A percentile compares a stretch with the other conserved stretches of the same genome.
Evolutionary conservation across 2,329 filamentous ascomycete genomes (phyloP).

Genomic region (Fusarium sp.): DNA sequence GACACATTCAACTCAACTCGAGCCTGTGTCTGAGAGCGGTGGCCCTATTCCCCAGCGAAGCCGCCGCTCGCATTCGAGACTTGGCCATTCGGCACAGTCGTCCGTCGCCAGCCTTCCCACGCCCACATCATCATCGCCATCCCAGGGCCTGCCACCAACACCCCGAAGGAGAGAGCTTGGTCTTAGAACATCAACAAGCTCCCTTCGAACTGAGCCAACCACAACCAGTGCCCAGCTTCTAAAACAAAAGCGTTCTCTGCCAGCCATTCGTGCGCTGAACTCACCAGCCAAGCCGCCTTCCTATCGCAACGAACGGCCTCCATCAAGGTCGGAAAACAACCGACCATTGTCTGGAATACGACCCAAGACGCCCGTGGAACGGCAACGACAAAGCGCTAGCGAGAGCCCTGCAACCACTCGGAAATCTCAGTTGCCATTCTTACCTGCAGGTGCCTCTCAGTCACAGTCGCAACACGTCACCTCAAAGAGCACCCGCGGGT

Average conservation of each 20-base stretch:
- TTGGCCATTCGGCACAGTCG: slow-evolving; percentile 79
- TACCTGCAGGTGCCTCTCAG: slow-evolving; percentile 82
- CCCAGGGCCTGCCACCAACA: slow-evolving; percentile 69
- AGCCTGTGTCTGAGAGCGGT: slow-evolving; percentile 92
- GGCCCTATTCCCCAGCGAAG: slow-evolving; percentile 75
- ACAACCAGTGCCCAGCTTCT: slow-evolving; percentile 77
- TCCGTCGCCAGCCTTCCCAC: slow-evolving; percentile 77
- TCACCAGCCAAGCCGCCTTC: slow-evolving; percentile 66
- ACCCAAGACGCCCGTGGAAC: slow-evolving; percentile 81
- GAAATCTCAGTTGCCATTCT: slow-evolving; percentile 79
- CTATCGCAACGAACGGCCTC: slow-evolving; percentile 70
- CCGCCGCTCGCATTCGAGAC: slow-evolving; percentile 75
- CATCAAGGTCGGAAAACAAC: slow-evolving; percentile 69
- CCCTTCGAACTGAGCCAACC: slow-evolving; percentile 72
- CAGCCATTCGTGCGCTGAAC: slow-evolving; percentile 69
- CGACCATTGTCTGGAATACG: slow-evolving; percentile 69
- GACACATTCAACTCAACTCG: slow-evolving; percentile 80
- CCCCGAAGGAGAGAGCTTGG: slow-evolving; percentile 74
- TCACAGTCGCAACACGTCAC: slow-evolving; percentile 84
- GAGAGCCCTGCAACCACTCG: slow-evolving; percentile 69
- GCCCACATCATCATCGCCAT: slow-evolving; percentile 72
- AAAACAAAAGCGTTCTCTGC: slow-evolving; percentile 76
- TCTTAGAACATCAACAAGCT: slow-evolving; percentile 68
- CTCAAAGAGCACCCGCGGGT: slow-evolving; percentile 78
- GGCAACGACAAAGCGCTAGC: slow-evolving; percentile 62